Evolutionary conservation across 1,284 basidiomycete genomes (phyloP).

Genomic region (Jaminaea rosea): DNA sequence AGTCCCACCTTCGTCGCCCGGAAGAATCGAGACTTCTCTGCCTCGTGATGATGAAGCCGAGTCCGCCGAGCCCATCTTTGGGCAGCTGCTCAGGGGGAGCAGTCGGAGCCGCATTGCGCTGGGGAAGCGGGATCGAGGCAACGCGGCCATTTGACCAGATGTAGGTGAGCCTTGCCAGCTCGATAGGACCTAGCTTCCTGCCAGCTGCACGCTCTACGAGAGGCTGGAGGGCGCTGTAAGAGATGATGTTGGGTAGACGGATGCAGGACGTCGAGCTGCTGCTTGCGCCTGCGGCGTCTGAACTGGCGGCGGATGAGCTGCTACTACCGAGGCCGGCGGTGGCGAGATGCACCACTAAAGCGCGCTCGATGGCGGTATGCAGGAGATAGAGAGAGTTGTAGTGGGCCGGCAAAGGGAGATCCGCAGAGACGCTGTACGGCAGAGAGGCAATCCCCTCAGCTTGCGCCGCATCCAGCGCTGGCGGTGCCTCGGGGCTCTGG

Average conservation of each 20-base stretch:
- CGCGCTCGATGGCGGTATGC: constrained; percentile 36
- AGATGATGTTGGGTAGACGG: constrained; percentile 32
- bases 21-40: constrained; percentile 22
- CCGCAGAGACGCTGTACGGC: constrained; percentile 11
- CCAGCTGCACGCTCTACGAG: constrained; percentile 35
- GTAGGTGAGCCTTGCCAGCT: constrained; percentile 26
- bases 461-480: neutral
- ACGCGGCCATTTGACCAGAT: constrained; percentile 24
- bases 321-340: constrained; percentile 27
- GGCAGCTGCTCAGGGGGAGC: constrained; percentile 1
- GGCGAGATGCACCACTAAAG: constrained; percentile 38
- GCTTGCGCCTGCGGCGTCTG: constrained; percentile 6
- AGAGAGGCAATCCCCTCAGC: constrained; percentile 5
- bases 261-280: constrained; percentile 9
- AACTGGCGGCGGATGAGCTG: neutral
- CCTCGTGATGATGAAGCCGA: constrained; percentile 29
- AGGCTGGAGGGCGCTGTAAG: constrained; percentile 28
- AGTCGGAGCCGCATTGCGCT: neutral
- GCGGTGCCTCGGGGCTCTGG: neutral
- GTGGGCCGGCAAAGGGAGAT: constrained; percentile 24
- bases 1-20: constrained; percentile 21
- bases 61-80: constrained; percentile 16
- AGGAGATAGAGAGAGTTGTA: constrained; percentile 24
- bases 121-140: no score
- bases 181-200: constrained; percentile 19